Evolutionary conservation across 192 early-diverging fungal genomes (phyloP).

Genomic region (Gaertneriomyces sp.): DNA sequence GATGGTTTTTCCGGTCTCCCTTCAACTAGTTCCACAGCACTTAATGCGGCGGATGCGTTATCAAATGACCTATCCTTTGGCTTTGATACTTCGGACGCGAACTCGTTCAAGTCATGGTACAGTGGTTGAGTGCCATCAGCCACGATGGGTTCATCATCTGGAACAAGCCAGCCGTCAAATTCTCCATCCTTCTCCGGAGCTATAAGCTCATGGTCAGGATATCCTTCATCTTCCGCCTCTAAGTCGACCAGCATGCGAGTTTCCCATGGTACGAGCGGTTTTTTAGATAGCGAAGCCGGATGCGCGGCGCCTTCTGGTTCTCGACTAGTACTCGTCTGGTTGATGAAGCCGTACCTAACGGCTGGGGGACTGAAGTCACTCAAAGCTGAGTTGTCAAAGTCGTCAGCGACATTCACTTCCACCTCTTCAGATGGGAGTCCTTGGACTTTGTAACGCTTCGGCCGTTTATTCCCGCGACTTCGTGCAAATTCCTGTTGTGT

Average conservation of each 20-base stretch:
- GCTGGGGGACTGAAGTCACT: not conserved
- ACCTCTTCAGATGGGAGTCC: slow-evolving; percentile 1
- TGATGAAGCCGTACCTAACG: not conserved
- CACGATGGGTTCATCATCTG: slow-evolving; percentile 11
- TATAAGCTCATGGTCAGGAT: not conserved
- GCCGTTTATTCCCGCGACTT: not conserved
- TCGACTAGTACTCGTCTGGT: not conserved
- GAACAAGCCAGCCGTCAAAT: slow-evolving; percentile 30
- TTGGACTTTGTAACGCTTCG: not conserved
- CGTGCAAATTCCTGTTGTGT: not conserved
- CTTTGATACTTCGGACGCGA: not conserved
- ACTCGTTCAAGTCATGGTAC: not conserved
- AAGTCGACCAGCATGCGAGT: slow-evolving; percentile 10
- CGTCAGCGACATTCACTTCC: not conserved
- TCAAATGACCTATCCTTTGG: not conserved
- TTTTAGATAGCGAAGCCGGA: not conserved
- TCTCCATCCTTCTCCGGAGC: slow-evolving; percentile 16
- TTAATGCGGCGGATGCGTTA: no score
- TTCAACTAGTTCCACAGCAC: no score
- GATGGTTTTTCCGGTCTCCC: no score
- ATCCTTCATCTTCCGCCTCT: slow-evolving; percentile 12
- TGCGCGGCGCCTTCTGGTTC: not conserved
- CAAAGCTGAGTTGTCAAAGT: not conserved
- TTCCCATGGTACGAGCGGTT: not conserved
- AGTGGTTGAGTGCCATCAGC: no score